A percentile compares a stretch with the other conserved stretches of the same genome.
Evolutionary conservation across 108 stramenopile genomes (phyloP).

Genomic region (Cyclotella kingstonii): DNA sequence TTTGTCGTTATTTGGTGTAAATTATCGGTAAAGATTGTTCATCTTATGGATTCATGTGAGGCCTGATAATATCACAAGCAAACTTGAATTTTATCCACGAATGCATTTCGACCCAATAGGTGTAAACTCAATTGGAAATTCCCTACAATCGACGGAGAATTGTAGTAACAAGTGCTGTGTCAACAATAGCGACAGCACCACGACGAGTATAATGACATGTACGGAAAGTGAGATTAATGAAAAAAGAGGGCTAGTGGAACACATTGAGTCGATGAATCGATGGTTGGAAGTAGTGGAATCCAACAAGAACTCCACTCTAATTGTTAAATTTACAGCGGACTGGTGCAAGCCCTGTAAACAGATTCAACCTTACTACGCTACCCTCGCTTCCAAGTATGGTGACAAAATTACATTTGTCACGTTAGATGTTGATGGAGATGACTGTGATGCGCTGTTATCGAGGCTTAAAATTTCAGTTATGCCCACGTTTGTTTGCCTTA

Average conservation of each 20-base stretch:
- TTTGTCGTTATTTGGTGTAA: too few species aligned
- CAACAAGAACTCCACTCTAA: constrained; percentile 7
- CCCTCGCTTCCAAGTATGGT: constrained; percentile 41
- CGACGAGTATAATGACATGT: too few species aligned
- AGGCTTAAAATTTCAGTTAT: constrained; percentile 69
- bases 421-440: constrained; percentile 80
- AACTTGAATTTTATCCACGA: too few species aligned
- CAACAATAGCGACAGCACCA: too few species aligned
- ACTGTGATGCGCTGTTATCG: constrained; percentile 64
- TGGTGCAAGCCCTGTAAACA: constrained; percentile 88
- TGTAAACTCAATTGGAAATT: too few species aligned
- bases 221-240: too few species aligned
- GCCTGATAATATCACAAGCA: too few species aligned
- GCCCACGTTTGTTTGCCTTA: constrained; percentile 82
- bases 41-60: too few species aligned
- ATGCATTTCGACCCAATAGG: too few species aligned
- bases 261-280: constrained; percentile 9
- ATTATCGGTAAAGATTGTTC: too few species aligned
- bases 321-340: constrained; percentile 81
- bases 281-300: constrained; percentile 1
- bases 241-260: constrained; percentile 9
- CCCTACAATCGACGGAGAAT: constrained; percentile 3
- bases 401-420: constrained; percentile 16
- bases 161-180: too few species aligned
- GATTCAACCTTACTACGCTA: constrained; percentile 64